These are phyloP conservation scores for Rhodotorula taiwanensis DNA, from an alignment of 768 basidiomycete species.

Conservation along the genomic window DNA sequence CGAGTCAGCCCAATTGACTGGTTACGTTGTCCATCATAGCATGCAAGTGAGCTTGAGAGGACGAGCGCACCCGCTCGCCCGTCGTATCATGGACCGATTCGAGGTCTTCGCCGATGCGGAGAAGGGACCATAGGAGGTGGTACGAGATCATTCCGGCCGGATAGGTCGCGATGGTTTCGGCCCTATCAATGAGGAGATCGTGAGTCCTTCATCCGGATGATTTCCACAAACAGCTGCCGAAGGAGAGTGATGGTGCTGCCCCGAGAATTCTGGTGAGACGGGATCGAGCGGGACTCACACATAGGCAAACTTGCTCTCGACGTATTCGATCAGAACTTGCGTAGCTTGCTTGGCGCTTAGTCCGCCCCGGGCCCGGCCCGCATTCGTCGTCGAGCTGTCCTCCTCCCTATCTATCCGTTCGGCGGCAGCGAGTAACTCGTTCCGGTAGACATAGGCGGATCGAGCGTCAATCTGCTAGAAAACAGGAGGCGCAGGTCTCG, in stretches of 20 bases:
- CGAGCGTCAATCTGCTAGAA: background rate
- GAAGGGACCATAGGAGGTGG: background rate
- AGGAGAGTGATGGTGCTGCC: too few relatives aligned
- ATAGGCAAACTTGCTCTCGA: constrained; percentile 1
- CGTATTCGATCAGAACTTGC: background rate
- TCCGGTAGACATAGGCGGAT: background rate
- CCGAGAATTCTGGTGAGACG: background rate
- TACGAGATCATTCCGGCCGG: background rate
- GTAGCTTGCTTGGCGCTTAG: background rate
- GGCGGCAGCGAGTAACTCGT: background rate
- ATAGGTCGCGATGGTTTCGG: background rate
- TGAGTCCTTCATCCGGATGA: too few relatives aligned
- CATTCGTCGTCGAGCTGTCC: too few relatives aligned
- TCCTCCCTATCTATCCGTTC: too few relatives aligned
- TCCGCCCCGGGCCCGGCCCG: background rate
- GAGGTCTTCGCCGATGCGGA: background rate
- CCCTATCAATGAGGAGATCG: background rate
- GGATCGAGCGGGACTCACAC: constrained; percentile 1
- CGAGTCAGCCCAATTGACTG: too few relatives aligned
- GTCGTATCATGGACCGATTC: constrained; percentile 1
- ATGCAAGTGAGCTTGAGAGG: too few relatives aligned
- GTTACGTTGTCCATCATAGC: background rate
- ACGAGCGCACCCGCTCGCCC: background rate
- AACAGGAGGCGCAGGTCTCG: background rate
- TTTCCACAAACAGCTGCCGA: too few relatives aligned